Evolutionary conservation across 1,284 basidiomycete species (phyloP).

Genomic region (Volvariella volvacea): DNA sequence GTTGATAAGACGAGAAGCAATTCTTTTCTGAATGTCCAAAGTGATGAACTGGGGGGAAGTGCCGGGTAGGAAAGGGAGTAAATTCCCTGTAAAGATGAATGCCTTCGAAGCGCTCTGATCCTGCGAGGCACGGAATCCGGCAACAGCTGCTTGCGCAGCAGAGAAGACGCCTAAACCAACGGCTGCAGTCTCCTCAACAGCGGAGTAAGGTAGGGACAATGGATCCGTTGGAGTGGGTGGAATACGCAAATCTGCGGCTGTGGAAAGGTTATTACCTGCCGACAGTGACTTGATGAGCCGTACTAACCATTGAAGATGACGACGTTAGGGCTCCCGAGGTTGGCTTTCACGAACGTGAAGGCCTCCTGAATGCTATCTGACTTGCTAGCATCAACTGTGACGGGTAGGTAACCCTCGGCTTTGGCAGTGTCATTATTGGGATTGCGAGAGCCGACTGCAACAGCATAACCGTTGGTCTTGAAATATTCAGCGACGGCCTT

Average conservation of each 20-base stretch:
- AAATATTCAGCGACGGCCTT: constrained; percentile 11
- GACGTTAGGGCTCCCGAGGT: background rate
- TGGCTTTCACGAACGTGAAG: background rate
- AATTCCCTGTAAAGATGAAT: constrained; percentile 25
- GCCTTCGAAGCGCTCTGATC: constrained; percentile 21
- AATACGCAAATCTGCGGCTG: constrained; percentile 11
- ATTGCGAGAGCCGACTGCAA: constrained; percentile 15
- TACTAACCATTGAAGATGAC: too few relatives aligned
- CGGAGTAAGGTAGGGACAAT: constrained; percentile 15
- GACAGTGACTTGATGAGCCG: too few relatives aligned
- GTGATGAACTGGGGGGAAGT: constrained; percentile 9
- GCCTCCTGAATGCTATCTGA: background rate
- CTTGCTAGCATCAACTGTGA: constrained; percentile 4
- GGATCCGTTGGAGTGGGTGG: constrained; percentile 15
- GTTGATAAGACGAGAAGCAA: constrained; percentile 16
- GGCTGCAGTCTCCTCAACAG: constrained; percentile 9
- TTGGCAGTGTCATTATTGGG: constrained; percentile 4
- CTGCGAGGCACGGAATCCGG: constrained; percentile 16
- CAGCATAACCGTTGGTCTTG: constrained; percentile 13
- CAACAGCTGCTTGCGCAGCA: constrained; percentile 20
- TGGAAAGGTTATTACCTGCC: background rate
- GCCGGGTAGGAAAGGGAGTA: constrained; percentile 17
- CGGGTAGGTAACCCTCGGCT: constrained; percentile 15
- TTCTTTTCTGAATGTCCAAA: constrained; percentile 17
- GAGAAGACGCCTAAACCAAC: constrained; percentile 15